phyloP scores from a whole-genome alignment of 2,329 filamentous ascomycete genomes.

The Dactylellina parvicollis region DNA sequence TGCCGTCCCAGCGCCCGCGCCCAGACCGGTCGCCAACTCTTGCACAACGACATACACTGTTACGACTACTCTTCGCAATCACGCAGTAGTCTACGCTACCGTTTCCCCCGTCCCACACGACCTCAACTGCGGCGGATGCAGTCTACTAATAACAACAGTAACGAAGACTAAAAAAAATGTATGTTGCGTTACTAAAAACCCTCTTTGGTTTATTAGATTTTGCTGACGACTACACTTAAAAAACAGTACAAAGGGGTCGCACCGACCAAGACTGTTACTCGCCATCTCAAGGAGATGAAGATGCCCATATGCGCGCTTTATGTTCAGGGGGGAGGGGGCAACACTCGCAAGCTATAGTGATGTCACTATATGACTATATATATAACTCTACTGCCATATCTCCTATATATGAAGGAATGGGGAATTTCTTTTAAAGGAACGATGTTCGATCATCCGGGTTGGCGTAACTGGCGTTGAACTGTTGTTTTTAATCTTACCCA shows the following conservation, averaged over 20 bases:
- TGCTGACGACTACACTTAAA: background rate
- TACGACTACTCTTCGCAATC: background rate
- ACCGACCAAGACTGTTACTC: background rate
- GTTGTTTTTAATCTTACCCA: no score
- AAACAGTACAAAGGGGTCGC: background rate
- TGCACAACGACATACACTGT: background rate
- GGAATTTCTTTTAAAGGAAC: no score
- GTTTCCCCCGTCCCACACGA: background rate
- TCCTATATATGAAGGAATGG: no score
- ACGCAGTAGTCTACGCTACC: background rate
- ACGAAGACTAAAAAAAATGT: background rate
- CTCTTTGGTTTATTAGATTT: background rate
- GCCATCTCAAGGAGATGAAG: background rate
- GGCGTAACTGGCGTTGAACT: no score
- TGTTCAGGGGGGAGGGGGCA: no score
- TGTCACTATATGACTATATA: no score
- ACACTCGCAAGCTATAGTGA: no score
- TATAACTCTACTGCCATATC: no score
- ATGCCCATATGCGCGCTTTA: background rate
- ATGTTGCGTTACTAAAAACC: background rate
- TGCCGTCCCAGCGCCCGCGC: slow-evolving; percentile 1
- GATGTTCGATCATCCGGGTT: no score
- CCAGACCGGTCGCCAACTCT: background rate
- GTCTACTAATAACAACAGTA: slow-evolving; percentile 1
- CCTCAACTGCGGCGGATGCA: slow-evolving; percentile 1